Conservation (phyloP, 31 red algal genomes). For the Odonthalia washingtoniensis region DNA sequence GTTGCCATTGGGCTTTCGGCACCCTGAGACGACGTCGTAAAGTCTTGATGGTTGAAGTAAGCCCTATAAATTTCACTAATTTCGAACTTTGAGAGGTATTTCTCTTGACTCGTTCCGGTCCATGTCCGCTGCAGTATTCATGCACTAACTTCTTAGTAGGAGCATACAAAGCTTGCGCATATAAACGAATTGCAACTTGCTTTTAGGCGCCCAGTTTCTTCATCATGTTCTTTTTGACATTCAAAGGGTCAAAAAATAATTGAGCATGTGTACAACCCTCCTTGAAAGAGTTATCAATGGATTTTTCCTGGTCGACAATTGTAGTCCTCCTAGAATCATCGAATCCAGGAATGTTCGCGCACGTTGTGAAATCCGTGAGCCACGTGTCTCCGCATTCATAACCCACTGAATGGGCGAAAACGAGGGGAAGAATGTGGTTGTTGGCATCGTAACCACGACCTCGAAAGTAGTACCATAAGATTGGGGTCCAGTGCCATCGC, state of each 20-base stretch:
- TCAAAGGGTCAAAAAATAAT: background rate
- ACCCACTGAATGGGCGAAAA: conserved; percentile 30
- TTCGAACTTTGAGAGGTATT: conserved; percentile 25
- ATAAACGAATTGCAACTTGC: background rate
- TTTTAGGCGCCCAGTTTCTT: background rate
- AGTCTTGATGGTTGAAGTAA: conserved; percentile 22
- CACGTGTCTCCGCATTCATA: conserved; percentile 32
- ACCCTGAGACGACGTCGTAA: conserved; percentile 36
- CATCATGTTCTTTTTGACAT: conserved; percentile 57
- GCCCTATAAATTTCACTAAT: conserved; percentile 26
- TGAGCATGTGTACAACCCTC: background rate
- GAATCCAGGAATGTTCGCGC: background rate
- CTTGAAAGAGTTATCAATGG: conserved; percentile 35
- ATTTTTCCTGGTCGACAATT: conserved; percentile 48
- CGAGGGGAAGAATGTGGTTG: conserved; percentile 19
- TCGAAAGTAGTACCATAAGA: conserved; percentile 44
- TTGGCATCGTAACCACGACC: conserved; percentile 29
- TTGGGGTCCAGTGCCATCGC: no score
- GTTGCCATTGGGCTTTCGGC: conserved; percentile 53
- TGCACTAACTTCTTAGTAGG: background rate
- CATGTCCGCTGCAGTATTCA: background rate
- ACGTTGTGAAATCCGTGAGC: background rate
- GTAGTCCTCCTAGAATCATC: background rate
- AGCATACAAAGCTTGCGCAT: conserved; percentile 4
- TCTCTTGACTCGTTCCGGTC: background rate